phyloP scores from a whole-genome alignment of 2,329 filamentous ascomycete genomes.

The Hypocreales sp. region DNA sequence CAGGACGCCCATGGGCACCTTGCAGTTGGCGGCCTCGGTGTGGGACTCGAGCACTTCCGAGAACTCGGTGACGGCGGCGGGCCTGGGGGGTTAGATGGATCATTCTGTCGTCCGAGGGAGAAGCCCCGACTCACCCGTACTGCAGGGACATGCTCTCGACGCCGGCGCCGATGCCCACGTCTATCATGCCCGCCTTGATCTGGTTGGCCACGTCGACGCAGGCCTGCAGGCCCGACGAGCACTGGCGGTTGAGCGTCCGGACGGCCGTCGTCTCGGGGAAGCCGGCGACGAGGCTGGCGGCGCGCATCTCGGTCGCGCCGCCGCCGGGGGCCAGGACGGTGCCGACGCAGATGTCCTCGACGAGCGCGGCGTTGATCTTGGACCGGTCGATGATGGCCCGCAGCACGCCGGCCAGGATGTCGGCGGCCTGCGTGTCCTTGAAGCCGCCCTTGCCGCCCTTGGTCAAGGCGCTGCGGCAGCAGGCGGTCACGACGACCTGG shows the following conservation, averaged over 20 bases:
- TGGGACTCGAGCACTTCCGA: conserved; percentile 73
- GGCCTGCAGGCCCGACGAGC: conserved; percentile 82
- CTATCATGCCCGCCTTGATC: conserved; percentile 84
- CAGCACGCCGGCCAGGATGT: conserved; percentile 74
- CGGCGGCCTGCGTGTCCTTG: conserved; percentile 82
- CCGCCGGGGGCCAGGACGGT: conserved; percentile 84
- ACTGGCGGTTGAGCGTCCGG: conserved; percentile 83
- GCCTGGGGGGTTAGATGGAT: conserved; percentile 40
- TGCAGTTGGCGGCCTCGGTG: conserved; percentile 82
- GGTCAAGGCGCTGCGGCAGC: conserved; percentile 81
- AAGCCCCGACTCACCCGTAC: conserved; percentile 56
- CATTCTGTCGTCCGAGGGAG: too few species aligned
- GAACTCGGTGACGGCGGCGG: conserved; percentile 80
- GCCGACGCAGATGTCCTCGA: conserved; percentile 88
- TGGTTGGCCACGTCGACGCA: conserved; percentile 90
- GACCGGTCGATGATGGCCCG: conserved; percentile 71
- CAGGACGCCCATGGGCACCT: conserved; percentile 88
- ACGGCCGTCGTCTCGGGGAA: conserved; percentile 79
- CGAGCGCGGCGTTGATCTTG: conserved; percentile 70
- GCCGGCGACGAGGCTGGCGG: conserved; percentile 76
- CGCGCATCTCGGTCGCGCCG: conserved; percentile 92
- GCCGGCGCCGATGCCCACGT: conserved; percentile 83
- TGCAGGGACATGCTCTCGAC: conserved; percentile 93
- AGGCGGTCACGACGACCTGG: conserved; percentile 81
- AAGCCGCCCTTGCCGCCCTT: conserved; percentile 88